A percentile compares a stretch with the other conserved stretches of the same genome.
Conservation (phyloP, 345 rosid species). For the Toxicodendron radicans region DNA sequence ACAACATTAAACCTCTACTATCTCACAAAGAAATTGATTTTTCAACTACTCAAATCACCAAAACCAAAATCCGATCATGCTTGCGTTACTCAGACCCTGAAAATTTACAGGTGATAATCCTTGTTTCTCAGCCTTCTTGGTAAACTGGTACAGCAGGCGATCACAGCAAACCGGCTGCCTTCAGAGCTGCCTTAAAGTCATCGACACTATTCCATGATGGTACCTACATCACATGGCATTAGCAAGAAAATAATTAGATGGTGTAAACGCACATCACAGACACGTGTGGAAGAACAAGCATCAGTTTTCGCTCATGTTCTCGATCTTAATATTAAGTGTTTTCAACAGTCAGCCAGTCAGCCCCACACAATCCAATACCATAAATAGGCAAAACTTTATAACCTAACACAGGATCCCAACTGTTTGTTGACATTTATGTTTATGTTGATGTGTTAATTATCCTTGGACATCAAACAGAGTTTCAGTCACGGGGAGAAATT, state of each 20-base stretch:
- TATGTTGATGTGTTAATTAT: background rate
- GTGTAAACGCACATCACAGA: background rate
- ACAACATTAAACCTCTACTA: no score
- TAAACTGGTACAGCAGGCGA: no score
- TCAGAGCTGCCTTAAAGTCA: slow-evolving; percentile 49
- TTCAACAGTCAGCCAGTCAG: background rate
- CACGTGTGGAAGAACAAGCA: background rate
- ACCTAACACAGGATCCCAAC: background rate
- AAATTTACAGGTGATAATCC: no score
- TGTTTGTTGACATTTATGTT: background rate
- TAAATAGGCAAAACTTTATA: background rate
- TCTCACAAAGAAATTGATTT: no score
- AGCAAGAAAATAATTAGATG: background rate
- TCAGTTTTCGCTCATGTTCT: background rate
- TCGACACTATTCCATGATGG: slow-evolving; percentile 45
- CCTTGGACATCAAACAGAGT: background rate
- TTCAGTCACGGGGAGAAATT: background rate
- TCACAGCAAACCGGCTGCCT: slow-evolving; percentile 52
- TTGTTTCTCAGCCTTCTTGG: no score
- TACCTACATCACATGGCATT: slow-evolving; percentile 34
- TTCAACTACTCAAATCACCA: no score
- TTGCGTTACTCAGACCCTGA: no score
- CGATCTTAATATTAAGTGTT: no score
- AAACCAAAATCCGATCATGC: no score
- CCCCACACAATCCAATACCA: background rate